Evolutionary conservation across 805 yeast genomes (phyloP), one percentile per base, ranked within the genome.

Genomic region (Vanderwaltozyma verrucispora): DNA sequence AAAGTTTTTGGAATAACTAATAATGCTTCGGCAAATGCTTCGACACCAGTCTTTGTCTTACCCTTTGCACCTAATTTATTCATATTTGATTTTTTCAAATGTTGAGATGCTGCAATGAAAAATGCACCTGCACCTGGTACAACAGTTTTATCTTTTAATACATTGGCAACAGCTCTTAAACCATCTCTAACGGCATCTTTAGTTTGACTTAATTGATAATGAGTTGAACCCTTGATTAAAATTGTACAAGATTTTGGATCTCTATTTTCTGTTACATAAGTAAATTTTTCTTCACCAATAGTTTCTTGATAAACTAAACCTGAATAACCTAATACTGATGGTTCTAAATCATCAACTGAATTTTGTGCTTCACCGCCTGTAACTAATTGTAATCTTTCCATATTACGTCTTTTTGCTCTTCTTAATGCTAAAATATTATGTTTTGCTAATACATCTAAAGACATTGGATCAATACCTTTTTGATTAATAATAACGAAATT

Each of bases 181-280:
- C 99, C 99, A 60, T 92, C 98, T 60, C 98, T 77, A 17, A 94
- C 87, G 1, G 99, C 97, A 58, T 92, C 98, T 59, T 88, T 86
- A 25, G 94, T 83, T 66, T 92, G 98, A 53, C 76, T 82, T 49
- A 92, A 73, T 30, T 85, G 76, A 62, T 89, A 92, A 47, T 77
- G 76, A 42, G 94, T 89, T 36, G 96, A 88, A 18, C 96, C 98
- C 63, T 86, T 85, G 57, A 92, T 88, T 43, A 92, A 71, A 41
- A 92, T 83, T 10, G 96, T 85, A 49, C 87, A 92, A 5, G 95
- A 75, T 62, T 84, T 84, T 42, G 97, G 96, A 54, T 86, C 82
- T 59, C 73, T 75, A 53, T 77, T 78, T 54, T 89, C 94, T 38
- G 96, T 94, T 36, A 92, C 84, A 64, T 82, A 92, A 15, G 99